These are phyloP conservation scores for Sutorius eximius DNA, from an alignment of 1,284 basidiomycete species.

Conservation along the genomic window DNA sequence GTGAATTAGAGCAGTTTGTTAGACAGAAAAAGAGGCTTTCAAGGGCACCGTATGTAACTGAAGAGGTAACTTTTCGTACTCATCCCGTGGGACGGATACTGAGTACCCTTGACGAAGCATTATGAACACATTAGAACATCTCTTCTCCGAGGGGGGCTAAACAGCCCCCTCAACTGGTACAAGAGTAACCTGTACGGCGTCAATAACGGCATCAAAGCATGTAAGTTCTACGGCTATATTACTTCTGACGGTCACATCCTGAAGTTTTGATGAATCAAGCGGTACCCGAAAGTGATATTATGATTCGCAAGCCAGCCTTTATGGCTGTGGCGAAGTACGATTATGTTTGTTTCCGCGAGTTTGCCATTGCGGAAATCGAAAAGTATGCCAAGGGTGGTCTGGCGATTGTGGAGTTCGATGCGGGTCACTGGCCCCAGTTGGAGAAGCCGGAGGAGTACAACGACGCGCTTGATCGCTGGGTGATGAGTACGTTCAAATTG, in stretches of 20 bases:
- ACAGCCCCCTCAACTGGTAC: slow-evolving; percentile 36
- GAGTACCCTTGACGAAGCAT: slow-evolving; percentile 21
- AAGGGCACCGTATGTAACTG: slow-evolving; percentile 34
- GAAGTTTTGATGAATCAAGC: slow-evolving; percentile 13
- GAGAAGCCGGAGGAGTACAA: slow-evolving; percentile 33
- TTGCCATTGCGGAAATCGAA: slow-evolving; percentile 22
- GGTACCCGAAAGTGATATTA: slow-evolving; percentile 23
- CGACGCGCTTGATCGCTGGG: slow-evolving; percentile 33
- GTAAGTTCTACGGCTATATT: slow-evolving; percentile 16
- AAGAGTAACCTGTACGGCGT: slow-evolving; percentile 24
- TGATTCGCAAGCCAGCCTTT: slow-evolving; percentile 32
- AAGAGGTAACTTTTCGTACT: slow-evolving; percentile 26
- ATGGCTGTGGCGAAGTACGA: slow-evolving; percentile 35
- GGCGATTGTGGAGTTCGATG: slow-evolving; percentile 31
- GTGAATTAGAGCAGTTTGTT: slow-evolving; percentile 34
- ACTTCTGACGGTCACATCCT: background rate
- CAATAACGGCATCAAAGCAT: slow-evolving; percentile 19
- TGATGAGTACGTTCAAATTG: slow-evolving; percentile 15
- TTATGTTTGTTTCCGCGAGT: slow-evolving; percentile 26
- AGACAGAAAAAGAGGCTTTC: slow-evolving; percentile 22
- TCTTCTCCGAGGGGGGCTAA: slow-evolving; percentile 29
- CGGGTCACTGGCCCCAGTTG: slow-evolving; percentile 34
- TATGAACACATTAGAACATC: slow-evolving; percentile 26
- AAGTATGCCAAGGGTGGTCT: slow-evolving; percentile 32
- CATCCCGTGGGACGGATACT: background rate